Evolutionary conservation across 2,329 filamentous ascomycete genomes (phyloP), one percentile per base, ranked within the genome.

Genomic region (Colletotrichum sp.): DNA sequence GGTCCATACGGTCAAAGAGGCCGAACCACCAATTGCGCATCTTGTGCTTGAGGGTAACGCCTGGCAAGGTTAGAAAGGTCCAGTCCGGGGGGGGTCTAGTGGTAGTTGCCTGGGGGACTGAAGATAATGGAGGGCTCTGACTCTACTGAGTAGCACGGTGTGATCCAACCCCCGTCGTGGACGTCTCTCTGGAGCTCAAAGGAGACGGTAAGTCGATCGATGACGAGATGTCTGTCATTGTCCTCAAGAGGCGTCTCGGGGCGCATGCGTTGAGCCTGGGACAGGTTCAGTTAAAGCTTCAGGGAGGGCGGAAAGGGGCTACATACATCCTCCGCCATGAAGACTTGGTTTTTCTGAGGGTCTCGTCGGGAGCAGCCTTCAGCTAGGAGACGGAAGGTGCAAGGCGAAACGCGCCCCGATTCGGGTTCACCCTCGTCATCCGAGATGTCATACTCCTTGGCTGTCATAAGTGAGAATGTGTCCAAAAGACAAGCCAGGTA

Each of bases 361-460:
- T 83, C 78, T 78, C 79, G 81, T 68, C 80, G 78, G 74, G 79
- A 73, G 47, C 80, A 80, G 65, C 83, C 84, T 70, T 83, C 76
- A 36, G 84, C 77, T 79, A 82, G 83, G 3, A 80, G 76, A 15
- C 81, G 79, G 70, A 88, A 88, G 0, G 82, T 86, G 72, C 80
- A 83, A 2, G 86, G 84, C 0, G 82, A 84, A 33, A 88, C 83
- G 2, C 82, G 82, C 2, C 80, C 82, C 6, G 80, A 77, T 6
- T 80, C 76, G 0, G 81, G 79, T 27, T 82, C 81, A 3, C 84
- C 85, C 70, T 89, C 86, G 24, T 83, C 80, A 65, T 87, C 85
- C 0, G 81, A 83, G 21, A 86, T 79, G 36, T 82, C 81, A 38
- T 77, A 77, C 12, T 77, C 75, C 11, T 74, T 71, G 3, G 15